Evolutionary conservation across 306 rosid species (phyloP), one percentile per base, ranked within the genome.

Genomic region (Oxytropis ochrocephala): DNA sequence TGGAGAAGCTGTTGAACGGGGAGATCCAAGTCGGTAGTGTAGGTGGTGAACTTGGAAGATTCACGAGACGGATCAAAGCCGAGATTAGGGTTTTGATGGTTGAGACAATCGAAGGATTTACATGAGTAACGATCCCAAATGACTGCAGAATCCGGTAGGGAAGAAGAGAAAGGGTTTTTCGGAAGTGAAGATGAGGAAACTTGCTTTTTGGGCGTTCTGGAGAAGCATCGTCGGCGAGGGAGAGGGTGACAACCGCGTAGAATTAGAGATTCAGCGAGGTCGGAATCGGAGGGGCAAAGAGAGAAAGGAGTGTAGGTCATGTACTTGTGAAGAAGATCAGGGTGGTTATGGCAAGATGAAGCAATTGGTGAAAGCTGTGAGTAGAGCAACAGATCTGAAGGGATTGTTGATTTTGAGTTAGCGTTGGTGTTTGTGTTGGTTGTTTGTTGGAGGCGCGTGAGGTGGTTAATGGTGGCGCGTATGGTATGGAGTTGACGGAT

Each of bases 191-290:
- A 51, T 0, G 70, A 75, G 12, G 76, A 43, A 0, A 86, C 54
- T 42, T 84, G 96, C 12, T 86, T 88, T 5, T 58, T 76, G 1
- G 96, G 95, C 52, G 99, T 91, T 59, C 42, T 64, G 41, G 97
- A 69, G 76, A 94, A 94, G 70, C 99, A 94, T 0, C 99, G 75
- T 2, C 99, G 97, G 72, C 99, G 96, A 17, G 99, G 99, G 73
- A 94, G 99, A 0, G 99, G 99, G 76, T 91, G 99, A 75, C 97
- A 94, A 16, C 99, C 99, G 7, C 88, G 92, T 27, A 94, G 89
- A 41, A 80, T 83, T 8, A 94, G 84, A 5, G 92, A 18, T 35
- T 91, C 97, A 0, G 89, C 91, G 18, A 85, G 29, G 67, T 86
- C 96, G 2, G 91, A 74, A 73, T 85, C 96, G 6, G 72, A 67